A percentile compares a stretch with the other conserved stretches of the same genome.
Conservation (phyloP, 345 rosid species). For the Boechera divaricarpa region DNA sequence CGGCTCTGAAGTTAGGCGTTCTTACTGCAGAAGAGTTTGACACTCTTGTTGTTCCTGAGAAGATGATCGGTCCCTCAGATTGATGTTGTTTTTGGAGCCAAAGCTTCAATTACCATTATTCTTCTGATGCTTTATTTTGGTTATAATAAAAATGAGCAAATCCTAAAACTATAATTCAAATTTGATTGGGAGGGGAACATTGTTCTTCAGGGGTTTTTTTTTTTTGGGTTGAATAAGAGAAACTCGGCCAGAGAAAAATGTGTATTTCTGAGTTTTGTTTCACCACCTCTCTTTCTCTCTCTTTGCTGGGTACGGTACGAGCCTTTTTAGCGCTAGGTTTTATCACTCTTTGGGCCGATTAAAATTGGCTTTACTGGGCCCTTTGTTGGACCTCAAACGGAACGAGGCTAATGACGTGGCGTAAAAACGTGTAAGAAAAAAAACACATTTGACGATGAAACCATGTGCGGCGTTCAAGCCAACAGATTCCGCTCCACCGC, state of each 20-base stretch:
- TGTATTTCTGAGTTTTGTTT: background rate
- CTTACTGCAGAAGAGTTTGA: conserved; percentile 85
- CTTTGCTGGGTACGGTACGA: too few relatives aligned
- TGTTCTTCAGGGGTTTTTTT: background rate
- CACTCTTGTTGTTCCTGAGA: conserved; percentile 89
- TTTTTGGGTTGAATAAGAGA: background rate
- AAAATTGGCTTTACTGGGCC: background rate
- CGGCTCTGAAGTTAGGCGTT: conserved; percentile 78
- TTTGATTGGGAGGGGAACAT: conserved; percentile 11
- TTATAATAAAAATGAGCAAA: conserved; percentile 24
- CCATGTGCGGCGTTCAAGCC: background rate
- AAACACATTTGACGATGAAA: background rate
- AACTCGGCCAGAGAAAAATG: background rate
- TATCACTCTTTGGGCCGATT: background rate
- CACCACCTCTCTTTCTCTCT: background rate
- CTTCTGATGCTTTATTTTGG: conserved; percentile 6
- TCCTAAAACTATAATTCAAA: conserved; percentile 8
- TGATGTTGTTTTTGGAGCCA: conserved; percentile 39
- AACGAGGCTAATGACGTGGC: background rate
- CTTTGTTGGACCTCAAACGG: background rate
- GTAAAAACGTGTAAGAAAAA: background rate
- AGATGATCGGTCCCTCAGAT: conserved; percentile 89
- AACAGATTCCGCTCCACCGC: conserved; percentile 9
- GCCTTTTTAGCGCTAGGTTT: background rate
- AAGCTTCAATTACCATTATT: conserved; percentile 23